These are phyloP conservation scores for Fusarium humuli DNA, from an alignment of 2,329 filamentous ascomycete genomes.

Conservation along the genomic window DNA sequence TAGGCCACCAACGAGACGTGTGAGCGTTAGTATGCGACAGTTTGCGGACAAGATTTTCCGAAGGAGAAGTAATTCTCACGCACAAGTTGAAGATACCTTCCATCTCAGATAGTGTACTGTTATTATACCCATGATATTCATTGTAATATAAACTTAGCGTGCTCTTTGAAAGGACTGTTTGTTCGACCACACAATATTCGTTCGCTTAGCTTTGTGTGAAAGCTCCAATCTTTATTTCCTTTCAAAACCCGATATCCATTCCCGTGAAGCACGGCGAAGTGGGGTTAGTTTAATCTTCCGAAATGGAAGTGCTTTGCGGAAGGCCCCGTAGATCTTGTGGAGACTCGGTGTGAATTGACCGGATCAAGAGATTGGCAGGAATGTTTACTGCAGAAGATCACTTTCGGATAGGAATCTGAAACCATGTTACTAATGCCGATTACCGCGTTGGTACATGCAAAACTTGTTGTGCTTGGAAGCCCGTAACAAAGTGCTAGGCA, in stretches of 20 bases:
- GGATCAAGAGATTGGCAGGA: conserved; percentile 14
- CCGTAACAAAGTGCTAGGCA: conserved; percentile 28
- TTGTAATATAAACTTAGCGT: conserved; percentile 40
- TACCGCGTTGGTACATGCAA: neutral
- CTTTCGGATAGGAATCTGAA: neutral
- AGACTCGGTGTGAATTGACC: neutral
- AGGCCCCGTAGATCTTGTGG: conserved; percentile 4
- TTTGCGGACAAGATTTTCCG: conserved; percentile 48
- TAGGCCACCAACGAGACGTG: conserved; percentile 42
- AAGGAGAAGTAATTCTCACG: conserved; percentile 46
- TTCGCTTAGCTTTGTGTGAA: neutral
- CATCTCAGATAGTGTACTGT: conserved; percentile 44
- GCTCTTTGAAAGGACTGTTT: conserved; percentile 13
- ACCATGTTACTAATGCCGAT: neutral
- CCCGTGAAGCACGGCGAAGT: conserved; percentile 31
- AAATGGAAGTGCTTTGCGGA: conserved; percentile 18
- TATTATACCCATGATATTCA: conserved; percentile 28
- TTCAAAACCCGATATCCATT: neutral
- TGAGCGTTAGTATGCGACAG: conserved; percentile 46
- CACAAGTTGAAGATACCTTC: conserved; percentile 43
- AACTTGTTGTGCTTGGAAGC: neutral
- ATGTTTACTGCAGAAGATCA: conserved; percentile 9
- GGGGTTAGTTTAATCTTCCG: conserved; percentile 15
- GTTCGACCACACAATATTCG: neutral
- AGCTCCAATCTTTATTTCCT: neutral